Conservation (phyloP, 495 filamentous ascomycete species). For the Aspergillus carlsbadensis region DNA sequence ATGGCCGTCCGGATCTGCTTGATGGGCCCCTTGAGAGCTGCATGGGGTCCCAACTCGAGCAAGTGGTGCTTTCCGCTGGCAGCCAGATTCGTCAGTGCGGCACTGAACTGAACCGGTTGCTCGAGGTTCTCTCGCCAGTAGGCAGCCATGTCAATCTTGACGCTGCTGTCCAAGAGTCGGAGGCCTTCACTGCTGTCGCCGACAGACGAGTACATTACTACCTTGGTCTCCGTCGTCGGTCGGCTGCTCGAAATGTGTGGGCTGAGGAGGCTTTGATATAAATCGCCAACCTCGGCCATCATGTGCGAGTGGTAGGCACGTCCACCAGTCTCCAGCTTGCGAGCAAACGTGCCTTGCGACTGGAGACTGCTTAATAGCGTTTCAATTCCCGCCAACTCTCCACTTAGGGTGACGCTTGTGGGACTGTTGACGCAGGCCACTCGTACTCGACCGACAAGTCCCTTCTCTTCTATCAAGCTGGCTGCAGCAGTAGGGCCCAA, state of each 20-base stretch:
- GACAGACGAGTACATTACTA: not conserved
- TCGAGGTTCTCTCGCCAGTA: constrained; percentile 16
- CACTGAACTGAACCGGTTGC: constrained; percentile 6
- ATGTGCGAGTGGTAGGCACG: constrained; percentile 60
- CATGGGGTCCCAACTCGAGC: too few relatives aligned
- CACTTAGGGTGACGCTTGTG: constrained; percentile 46
- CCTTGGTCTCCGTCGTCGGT: not conserved
- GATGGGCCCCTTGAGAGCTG: too few relatives aligned
- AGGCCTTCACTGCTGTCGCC: not conserved
- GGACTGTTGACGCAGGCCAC: constrained; percentile 50
- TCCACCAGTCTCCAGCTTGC: constrained; percentile 37
- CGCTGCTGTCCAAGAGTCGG: not conserved
- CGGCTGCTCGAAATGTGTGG: not conserved
- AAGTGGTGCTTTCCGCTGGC: too few relatives aligned
- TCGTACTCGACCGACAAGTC: too few relatives aligned
- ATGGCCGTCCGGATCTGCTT: too few relatives aligned
- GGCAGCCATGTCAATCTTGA: not conserved
- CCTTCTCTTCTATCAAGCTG: constrained; percentile 1
- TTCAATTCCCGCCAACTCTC: constrained; percentile 37
- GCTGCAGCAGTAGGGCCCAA: not conserved
- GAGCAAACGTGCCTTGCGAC: constrained; percentile 29
- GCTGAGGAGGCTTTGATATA: constrained; percentile 35
- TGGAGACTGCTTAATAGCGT: not conserved
- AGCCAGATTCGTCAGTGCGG: too few relatives aligned
- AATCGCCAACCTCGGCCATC: constrained; percentile 44